Conservation (phyloP, 1,284 basidiomycete species). For the Malassezia slooffiae region DNA sequence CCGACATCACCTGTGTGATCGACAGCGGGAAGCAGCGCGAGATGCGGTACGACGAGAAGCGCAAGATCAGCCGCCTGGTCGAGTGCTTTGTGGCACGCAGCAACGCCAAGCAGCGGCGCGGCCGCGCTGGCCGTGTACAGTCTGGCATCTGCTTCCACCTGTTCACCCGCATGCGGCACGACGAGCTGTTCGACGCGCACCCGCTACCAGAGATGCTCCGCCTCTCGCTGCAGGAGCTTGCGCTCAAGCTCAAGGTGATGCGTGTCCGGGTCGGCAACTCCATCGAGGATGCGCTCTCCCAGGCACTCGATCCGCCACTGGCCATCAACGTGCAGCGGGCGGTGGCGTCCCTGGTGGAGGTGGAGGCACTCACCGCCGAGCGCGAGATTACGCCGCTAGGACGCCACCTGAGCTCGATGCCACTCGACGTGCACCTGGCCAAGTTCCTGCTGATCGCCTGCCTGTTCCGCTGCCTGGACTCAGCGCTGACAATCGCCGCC, state of each 20-base stretch:
- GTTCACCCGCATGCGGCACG: slow-evolving; percentile 79
- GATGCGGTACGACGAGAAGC: slow-evolving; percentile 77
- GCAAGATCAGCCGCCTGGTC: slow-evolving; percentile 81
- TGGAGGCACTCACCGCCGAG: slow-evolving; percentile 67
- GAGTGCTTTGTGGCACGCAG: slow-evolving; percentile 87
- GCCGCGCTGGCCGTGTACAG: slow-evolving; percentile 85
- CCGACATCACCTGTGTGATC: slow-evolving; percentile 94
- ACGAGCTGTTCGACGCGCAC: slow-evolving; percentile 70
- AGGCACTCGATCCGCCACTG: slow-evolving; percentile 80
- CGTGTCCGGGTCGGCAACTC: slow-evolving; percentile 68
- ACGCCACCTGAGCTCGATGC: slow-evolving; percentile 75
- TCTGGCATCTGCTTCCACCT: slow-evolving; percentile 87
- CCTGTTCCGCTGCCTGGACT: slow-evolving; percentile 79
- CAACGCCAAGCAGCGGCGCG: slow-evolving; percentile 84
- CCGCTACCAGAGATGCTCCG: slow-evolving; percentile 93
- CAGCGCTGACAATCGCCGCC: slow-evolving; percentile 84
- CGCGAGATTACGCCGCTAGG: slow-evolving; percentile 97
- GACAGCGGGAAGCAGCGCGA: slow-evolving; percentile 76
- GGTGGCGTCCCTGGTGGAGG: slow-evolving; percentile 79
- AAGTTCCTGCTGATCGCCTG: slow-evolving; percentile 83
- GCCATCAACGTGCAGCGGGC: slow-evolving; percentile 82
- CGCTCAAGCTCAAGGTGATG: slow-evolving; percentile 93
- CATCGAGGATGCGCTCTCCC: slow-evolving; percentile 78
- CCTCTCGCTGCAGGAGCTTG: slow-evolving; percentile 83
- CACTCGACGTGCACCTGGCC: slow-evolving; percentile 89